phyloP scores from a whole-genome alignment of 306 rosid genomes.

The Luffa aegyptiaca region DNA sequence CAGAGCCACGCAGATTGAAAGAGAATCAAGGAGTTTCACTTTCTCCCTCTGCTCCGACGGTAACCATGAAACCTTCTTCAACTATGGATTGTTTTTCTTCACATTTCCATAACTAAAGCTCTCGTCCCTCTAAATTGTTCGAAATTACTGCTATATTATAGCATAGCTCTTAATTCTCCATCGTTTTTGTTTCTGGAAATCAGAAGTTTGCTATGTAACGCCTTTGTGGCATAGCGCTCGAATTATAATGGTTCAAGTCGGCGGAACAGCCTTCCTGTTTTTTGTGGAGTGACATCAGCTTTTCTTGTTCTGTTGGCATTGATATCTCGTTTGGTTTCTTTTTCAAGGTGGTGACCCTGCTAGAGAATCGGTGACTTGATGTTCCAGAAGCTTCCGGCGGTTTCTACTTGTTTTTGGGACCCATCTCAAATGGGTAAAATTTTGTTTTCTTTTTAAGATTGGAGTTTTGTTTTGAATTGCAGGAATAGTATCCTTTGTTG shows the following conservation, averaged over 20 bases:
- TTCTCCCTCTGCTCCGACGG: not conserved
- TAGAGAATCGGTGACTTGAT: conserved; percentile 6
- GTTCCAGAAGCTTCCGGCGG: conserved; percentile 36
- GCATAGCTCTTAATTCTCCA: not conserved
- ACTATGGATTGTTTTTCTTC: not conserved
- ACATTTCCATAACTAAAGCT: not conserved
- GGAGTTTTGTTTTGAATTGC: not conserved
- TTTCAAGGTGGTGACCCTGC: not conserved
- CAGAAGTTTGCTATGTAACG: not conserved
- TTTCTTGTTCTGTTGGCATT: not conserved
- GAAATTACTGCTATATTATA: not conserved
- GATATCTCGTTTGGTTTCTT: not conserved
- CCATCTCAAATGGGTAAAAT: conserved; percentile 37
- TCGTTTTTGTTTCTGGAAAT: not conserved
- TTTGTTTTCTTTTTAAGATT: conserved; percentile 4
- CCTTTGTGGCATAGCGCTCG: not conserved
- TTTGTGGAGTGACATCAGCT: not conserved
- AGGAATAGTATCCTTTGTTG: not conserved
- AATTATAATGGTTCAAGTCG: not conserved
- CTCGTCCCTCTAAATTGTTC: not conserved
- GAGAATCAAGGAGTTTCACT: not conserved
- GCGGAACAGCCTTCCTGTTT: not conserved
- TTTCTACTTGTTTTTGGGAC: conserved; percentile 33
- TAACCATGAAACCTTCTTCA: not conserved
- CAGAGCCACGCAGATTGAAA: not conserved